Conservation (phyloP, 768 basidiomycete species). For the Phanerodontia chrysosporium region DNA sequence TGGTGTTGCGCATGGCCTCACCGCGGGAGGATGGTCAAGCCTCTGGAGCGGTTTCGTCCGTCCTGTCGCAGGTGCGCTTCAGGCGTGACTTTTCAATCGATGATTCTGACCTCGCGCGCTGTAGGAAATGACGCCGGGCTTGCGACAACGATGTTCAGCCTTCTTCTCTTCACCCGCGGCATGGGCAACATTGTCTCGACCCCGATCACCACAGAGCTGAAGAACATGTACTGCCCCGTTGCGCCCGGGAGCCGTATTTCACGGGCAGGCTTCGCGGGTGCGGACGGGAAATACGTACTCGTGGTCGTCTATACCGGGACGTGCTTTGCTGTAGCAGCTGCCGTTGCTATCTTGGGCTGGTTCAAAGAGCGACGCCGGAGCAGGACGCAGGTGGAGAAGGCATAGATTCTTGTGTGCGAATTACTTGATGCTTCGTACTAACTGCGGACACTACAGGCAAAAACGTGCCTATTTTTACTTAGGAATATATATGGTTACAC, state of each 20-base stretch:
- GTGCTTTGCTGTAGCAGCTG: conserved; percentile 29
- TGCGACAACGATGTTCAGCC: conserved; percentile 23
- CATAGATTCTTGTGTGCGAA: too few relatives aligned
- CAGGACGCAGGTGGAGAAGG: too few relatives aligned
- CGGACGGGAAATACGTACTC: conserved; percentile 22
- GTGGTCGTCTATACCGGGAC: conserved; percentile 29
- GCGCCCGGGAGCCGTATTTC: background rate
- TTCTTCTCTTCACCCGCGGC: conserved; percentile 25
- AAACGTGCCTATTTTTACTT: too few relatives aligned
- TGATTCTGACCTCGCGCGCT: background rate
- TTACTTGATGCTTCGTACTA: too few relatives aligned
- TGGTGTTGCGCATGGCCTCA: conserved; percentile 22
- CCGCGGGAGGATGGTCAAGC: conserved; percentile 27
- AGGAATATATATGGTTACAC: too few relatives aligned
- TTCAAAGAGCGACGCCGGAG: too few relatives aligned
- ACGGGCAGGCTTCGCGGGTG: conserved; percentile 24
- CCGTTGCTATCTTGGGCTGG: conserved; percentile 24
- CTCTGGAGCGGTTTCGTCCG: conserved; percentile 25
- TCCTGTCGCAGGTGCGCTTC: conserved; percentile 21
- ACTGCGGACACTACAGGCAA: too few relatives aligned
- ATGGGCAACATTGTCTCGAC: conserved; percentile 29
- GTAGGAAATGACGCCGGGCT: conserved; percentile 23
- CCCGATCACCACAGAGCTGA: conserved; percentile 21
- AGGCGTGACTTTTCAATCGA: background rate
- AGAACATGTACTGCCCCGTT: background rate